These are phyloP conservation scores for Casuarina equisetifolia DNA, from an alignment of 306 rosid species.

Conservation along the genomic window DNA sequence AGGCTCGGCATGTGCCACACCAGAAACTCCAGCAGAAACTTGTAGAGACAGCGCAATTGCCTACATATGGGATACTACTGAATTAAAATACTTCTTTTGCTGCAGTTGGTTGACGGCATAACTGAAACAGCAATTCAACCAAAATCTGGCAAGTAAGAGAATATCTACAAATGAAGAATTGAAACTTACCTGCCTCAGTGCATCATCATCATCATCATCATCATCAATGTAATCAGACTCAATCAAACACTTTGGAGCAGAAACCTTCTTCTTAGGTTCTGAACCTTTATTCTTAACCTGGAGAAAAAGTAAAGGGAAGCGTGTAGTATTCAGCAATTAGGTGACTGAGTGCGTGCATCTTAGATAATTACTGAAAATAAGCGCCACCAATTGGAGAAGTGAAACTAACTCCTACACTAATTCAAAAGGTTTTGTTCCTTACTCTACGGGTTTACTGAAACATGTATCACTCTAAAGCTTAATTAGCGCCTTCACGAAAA, in stretches of 20 bases:
- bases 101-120: slow-evolving; percentile 20
- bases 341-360: neutral
- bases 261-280: slow-evolving; percentile 42
- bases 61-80: slow-evolving; percentile 42
- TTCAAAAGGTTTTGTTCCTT: neutral
- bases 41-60: slow-evolving; percentile 82
- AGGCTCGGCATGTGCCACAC: slow-evolving; percentile 12
- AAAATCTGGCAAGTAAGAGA: slow-evolving; percentile 1
- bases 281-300: slow-evolving; percentile 51
- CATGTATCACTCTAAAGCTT: neutral
- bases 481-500: neutral
- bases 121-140: slow-evolving; percentile 11
- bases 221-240: slow-evolving; percentile 42
- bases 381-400: neutral
- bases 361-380: neutral
- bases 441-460: neutral
- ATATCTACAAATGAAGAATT: neutral
- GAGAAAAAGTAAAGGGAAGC: slow-evolving; percentile 18
- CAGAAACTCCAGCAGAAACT: slow-evolving; percentile 40
- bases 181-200: slow-evolving; percentile 60
- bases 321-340: neutral
- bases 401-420: neutral
- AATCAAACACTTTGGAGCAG: slow-evolving; percentile 27
- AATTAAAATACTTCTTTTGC: slow-evolving; percentile 24
- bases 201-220: slow-evolving; percentile 50